These are phyloP conservation scores for Aspergillus mulundensis DNA, from an alignment of 495 filamentous ascomycete genomes.

Conservation along the genomic window DNA sequence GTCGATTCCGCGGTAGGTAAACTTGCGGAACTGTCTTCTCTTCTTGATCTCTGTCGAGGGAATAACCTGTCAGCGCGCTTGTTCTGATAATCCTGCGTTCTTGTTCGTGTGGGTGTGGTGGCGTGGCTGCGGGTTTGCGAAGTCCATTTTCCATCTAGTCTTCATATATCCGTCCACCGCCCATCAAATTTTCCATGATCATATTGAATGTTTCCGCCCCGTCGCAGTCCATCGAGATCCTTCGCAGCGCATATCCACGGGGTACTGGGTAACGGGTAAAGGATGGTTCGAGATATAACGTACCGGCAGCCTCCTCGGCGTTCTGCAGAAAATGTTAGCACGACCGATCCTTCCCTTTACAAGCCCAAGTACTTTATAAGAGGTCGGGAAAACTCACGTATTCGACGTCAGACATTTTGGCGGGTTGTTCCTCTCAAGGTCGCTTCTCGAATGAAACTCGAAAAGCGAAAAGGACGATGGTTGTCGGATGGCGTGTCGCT, in stretches of 20 bases:
- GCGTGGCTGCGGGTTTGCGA: conserved; percentile 11
- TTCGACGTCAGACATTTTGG: conserved; percentile 88
- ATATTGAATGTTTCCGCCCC: conserved; percentile 4
- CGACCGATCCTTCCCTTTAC: background rate
- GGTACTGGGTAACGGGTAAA: conserved; percentile 5
- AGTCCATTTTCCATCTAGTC: conserved; percentile 8
- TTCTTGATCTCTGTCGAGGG: conserved; percentile 82
- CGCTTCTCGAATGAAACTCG: conserved; percentile 50
- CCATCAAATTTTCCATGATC: conserved; percentile 5
- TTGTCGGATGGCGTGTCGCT: conserved; percentile 47
- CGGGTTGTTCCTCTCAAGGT: conserved; percentile 48
- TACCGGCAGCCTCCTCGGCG: conserved; percentile 91
- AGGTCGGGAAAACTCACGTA: conserved; percentile 63
- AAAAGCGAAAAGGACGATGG: conserved; percentile 46
- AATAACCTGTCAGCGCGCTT: conserved; percentile 38
- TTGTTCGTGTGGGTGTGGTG: background rate
- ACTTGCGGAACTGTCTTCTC: conserved; percentile 99
- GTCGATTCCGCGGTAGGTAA: conserved; percentile 98
- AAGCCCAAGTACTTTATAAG: conserved; percentile 1
- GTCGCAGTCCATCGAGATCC: conserved; percentile 9
- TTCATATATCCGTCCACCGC: background rate
- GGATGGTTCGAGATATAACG: conserved; percentile 29
- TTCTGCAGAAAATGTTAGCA: conserved; percentile 58
- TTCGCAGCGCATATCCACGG: conserved; percentile 4
- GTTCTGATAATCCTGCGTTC: conserved; percentile 14